Base-by-base conservation (phyloP, 495 filamentous ascomycete species). In the Annulohypoxylon maeteangense region DNA sequence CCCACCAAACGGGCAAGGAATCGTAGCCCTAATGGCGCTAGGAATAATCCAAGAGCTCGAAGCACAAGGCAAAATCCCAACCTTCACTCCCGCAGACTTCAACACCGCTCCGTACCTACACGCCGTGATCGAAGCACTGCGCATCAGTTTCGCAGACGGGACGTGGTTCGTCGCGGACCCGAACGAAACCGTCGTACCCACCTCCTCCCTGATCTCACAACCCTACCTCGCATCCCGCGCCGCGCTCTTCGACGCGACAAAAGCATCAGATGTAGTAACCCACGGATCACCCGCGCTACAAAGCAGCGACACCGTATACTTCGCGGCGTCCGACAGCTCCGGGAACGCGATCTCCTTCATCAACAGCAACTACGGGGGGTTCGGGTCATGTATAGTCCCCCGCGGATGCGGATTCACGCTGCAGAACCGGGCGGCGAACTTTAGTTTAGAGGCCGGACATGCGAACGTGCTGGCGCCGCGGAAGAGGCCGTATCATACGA, bases 401-500 rank as follows among this genome's bases (percentile, higher is more conserved):
- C 71, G 81, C 22, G 88, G 87, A 20, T 95, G 92, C 80, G 94
- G 94, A 36, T 98, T 98, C 82, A 94, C 92, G 11, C 85, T 99
- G 40, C 95, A 99, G 75, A 97, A 96, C 83, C 93, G 95, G n/a
- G 96, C 91, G 40, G 88, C 90, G 34, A 92, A 92, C 65, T 99
- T 99, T 83, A 82, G 82, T 0, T 84, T 99, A 1, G 75, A 84
- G 32, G 71, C 81, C 0, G 70, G 75, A 0, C 93, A 96, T 75
- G 93, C 94, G 1, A 98, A 99, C 72, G 86, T 81, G 8, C 81
- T 95, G 34, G 92, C 87, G 3, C 92, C 93, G 0, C 77, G 86
- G n/a, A 98, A 98, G 81, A 79, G 95, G 16, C 96, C 95, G 0
- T 99, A 98, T 78, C 96, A 98, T 76, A 99, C 95, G 59, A 98